These are phyloP conservation scores for Mycotypha africana DNA, from an alignment of 371 early-diverging fungal genomes.

Conservation along the genomic window DNA sequence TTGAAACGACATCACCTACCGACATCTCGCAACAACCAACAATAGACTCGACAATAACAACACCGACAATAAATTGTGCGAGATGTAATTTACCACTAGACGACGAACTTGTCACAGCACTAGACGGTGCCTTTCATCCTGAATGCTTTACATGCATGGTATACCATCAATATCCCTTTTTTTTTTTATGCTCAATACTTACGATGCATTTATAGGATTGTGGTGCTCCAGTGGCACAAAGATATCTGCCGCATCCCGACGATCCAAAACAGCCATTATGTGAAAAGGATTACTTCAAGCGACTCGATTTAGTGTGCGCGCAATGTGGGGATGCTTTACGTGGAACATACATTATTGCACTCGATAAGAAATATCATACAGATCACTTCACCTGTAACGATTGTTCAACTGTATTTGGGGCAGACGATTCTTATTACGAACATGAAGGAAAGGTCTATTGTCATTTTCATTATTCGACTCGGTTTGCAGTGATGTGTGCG, in stretches of 20 bases:
- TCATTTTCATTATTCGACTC: slow-evolving; percentile 88
- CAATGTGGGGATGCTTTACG: slow-evolving; percentile 85
- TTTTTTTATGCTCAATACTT: too few relatives aligned
- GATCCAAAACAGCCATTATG: slow-evolving; percentile 66
- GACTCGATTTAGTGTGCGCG: slow-evolving; percentile 84
- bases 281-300: slow-evolving; percentile 85
- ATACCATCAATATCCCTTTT: too few relatives aligned
- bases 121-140: slow-evolving; percentile 91
- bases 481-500: slow-evolving; percentile 85
- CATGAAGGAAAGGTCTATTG: slow-evolving; percentile 89
- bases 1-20: not conserved
- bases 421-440: slow-evolving; percentile 95
- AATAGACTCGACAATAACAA: slow-evolving; percentile 33
- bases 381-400: slow-evolving; percentile 95
- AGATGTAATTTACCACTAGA: slow-evolving; percentile 84
- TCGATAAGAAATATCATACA: slow-evolving; percentile 88
- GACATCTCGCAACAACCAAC: not conserved
- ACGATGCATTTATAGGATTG: slow-evolving; percentile 66
- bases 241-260: slow-evolving; percentile 76
- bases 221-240: slow-evolving; percentile 70
- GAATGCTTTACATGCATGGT: slow-evolving; percentile 95
- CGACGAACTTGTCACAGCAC: slow-evolving; percentile 89
- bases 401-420: slow-evolving; percentile 89
- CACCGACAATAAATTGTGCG: slow-evolving; percentile 79
- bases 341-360: slow-evolving; percentile 89